Evolutionary conservation across 176 grass and related monocot species (phyloP), one percentile per base, ranked within the genome.

Genomic region (Luzula sylvatica): DNA sequence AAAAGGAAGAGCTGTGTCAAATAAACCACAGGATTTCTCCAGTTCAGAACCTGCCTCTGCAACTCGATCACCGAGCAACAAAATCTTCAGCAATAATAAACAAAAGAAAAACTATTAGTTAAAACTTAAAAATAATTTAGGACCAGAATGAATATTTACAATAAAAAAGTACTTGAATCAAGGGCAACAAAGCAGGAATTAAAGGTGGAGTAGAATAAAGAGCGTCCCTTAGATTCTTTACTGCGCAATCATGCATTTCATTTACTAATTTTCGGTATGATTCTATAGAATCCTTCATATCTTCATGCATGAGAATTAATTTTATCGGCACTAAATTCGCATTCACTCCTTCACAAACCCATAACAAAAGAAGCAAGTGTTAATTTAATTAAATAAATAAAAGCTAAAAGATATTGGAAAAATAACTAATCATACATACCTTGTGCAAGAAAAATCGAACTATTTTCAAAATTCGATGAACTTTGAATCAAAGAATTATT

Each of bases 41-140:
- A 63, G 40, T 23, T 63, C 42, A 63, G 20, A 13, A 27, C 22
- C 42, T 3, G 58, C 58, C 20, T 63, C 58, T 63, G 20, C 15
- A 41, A 63, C 58, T 17, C 25, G 58, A 63, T 63, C 58, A 63
- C 58, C 58, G 28, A 63, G 58, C 5, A 63, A 44, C 58, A 63
- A 63, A 44, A 63, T 38, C 58, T 63, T 23, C n/a, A n/a, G 42
- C 44, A 62, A 42, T 5, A 29, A 11, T 45, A 39, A 0, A 0
- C 9, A 12, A 23, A 42, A 58, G 25, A 12, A 15, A 38, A 42
- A 20, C 7, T 41, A 42, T 39, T 11, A 58, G 55, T 23, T 20
- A 7, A 13, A 39, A 20, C 19, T 15, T 7, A 28, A 19, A 39
- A 16, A 38, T 9, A 39, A 27, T 19, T 32, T 16, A 56, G 12